A percentile compares a stretch with the other conserved stretches of the same genome.
Evolutionary conservation across 805 yeast species (phyloP).

Genomic region (Pichia eremophila): DNA sequence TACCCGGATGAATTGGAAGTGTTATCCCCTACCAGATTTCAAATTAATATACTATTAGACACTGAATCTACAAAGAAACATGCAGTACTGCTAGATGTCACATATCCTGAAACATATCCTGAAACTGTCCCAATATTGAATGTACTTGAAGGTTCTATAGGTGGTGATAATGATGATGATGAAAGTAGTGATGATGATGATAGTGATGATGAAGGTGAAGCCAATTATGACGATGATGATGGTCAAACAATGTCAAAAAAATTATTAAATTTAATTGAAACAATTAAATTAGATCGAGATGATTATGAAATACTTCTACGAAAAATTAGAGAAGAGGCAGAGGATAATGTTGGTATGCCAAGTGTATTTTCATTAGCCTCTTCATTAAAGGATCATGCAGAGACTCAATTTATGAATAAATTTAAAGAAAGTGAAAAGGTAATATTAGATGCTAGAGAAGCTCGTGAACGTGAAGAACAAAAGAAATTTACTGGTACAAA

Average conservation of each 20-base stretch:
- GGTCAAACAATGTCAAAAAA: conserved; percentile 19
- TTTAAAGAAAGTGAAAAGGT: conserved; percentile 43
- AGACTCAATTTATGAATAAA: conserved; percentile 51
- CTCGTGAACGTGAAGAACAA: conserved; percentile 73
- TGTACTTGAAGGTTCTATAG: conserved; percentile 19
- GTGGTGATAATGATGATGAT: conserved; percentile 18
- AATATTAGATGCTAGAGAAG: conserved; percentile 49
- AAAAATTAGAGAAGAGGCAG: conserved; percentile 50
- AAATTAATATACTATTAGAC: conserved; percentile 56
- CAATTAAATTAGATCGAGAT: conserved; percentile 40
- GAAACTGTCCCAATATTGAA: conserved; percentile 59
- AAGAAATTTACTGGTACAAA: conserved; percentile 86
- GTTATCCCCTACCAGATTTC: conserved; percentile 37
- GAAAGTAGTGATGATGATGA: conserved; percentile 35
- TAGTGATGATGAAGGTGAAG: conserved; percentile 39
- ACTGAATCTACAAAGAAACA: conserved; percentile 55
- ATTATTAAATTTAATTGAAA: conserved; percentile 46
- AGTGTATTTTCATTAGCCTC: conserved; percentile 75
- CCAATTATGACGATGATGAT: conserved; percentile 25
- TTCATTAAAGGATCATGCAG: conserved; percentile 74
- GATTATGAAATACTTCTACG: conserved; percentile 36
- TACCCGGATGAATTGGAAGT: conserved; percentile 82
- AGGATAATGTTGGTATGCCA: conserved; percentile 84
- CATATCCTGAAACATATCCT: conserved; percentile 74
- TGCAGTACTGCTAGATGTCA: conserved; percentile 46